Conservation (phyloP, 1,284 basidiomycete species). For the Fomitopsis schrenkii region DNA sequence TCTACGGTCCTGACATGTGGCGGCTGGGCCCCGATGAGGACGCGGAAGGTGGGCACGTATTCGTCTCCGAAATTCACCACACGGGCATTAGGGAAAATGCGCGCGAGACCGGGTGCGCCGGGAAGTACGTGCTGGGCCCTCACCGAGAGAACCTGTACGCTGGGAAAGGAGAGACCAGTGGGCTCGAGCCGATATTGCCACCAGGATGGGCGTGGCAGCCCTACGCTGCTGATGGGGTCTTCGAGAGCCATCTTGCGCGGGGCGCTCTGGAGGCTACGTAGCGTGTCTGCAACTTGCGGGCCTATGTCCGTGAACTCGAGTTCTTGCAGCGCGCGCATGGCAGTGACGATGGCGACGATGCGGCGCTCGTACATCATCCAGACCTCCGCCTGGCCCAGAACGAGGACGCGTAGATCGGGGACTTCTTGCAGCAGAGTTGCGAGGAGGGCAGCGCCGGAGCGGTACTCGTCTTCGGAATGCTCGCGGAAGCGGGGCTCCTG, state of each 20-base stretch:
- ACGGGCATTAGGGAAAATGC: background rate
- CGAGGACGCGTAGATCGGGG: background rate
- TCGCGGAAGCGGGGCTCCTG: background rate
- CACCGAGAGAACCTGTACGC: background rate
- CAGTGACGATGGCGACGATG: background rate
- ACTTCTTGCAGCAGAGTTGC: background rate
- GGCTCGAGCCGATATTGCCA: background rate
- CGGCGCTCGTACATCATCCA: background rate
- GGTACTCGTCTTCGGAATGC: background rate
- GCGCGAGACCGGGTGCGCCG: background rate
- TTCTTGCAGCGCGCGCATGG: background rate
- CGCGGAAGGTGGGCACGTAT: background rate
- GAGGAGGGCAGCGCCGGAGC: background rate
- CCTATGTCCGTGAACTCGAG: background rate
- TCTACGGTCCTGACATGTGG: background rate
- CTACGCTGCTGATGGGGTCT: background rate
- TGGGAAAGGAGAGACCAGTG: background rate
- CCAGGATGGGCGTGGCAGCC: background rate
- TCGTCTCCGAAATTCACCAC: background rate
- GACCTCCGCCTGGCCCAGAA: background rate
- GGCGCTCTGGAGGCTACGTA: background rate
- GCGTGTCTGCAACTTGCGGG: background rate
- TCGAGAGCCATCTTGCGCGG: background rate
- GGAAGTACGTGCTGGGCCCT: background rate
- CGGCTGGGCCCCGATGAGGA: background rate